Percentiles rank a stretch among this genome's conserved stretches.
Evolutionary conservation across 441 rosid species (phyloP).

Genomic region (Erodium texanum): DNA sequence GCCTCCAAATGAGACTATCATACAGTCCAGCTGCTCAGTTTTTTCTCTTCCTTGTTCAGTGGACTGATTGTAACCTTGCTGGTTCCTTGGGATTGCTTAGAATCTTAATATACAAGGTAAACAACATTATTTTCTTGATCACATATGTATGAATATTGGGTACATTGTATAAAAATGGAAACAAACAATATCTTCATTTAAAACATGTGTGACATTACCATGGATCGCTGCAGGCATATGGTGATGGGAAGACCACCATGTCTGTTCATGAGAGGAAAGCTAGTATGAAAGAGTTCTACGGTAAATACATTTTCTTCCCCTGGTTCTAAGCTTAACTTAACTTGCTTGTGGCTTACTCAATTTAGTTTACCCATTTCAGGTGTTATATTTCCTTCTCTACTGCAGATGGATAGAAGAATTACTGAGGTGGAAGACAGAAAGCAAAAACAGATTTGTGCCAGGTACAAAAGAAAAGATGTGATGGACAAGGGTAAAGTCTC

Average conservation of each 20-base stretch:
- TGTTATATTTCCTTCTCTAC: slow-evolving; percentile 69
- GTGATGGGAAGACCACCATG: slow-evolving; percentile 85
- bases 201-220: slow-evolving; percentile 14
- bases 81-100: slow-evolving; percentile 84
- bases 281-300: slow-evolving; percentile 70
- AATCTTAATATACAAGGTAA: slow-evolving; percentile 76
- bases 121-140: neutral
- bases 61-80: slow-evolving; percentile 89
- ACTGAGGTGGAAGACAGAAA: slow-evolving; percentile 70
- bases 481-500: slow-evolving; percentile 34
- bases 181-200: no score
- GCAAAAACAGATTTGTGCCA: slow-evolving; percentile 50
- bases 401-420: slow-evolving; percentile 72
- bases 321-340: no score
- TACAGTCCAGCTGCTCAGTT: slow-evolving; percentile 85
- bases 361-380: slow-evolving; percentile 26
- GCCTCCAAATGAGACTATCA: slow-evolving; percentile 88
- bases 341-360: neutral
- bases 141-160: no score
- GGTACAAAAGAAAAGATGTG: slow-evolving; percentile 52
- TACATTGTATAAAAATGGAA: no score
- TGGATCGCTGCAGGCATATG: slow-evolving; percentile 55
- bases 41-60: slow-evolving; percentile 81
- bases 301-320: no score
- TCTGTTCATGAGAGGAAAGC: slow-evolving; percentile 77